Base-by-base conservation (phyloP, 148 eudicot species). In the Salicornia ramosissima region DNA sequence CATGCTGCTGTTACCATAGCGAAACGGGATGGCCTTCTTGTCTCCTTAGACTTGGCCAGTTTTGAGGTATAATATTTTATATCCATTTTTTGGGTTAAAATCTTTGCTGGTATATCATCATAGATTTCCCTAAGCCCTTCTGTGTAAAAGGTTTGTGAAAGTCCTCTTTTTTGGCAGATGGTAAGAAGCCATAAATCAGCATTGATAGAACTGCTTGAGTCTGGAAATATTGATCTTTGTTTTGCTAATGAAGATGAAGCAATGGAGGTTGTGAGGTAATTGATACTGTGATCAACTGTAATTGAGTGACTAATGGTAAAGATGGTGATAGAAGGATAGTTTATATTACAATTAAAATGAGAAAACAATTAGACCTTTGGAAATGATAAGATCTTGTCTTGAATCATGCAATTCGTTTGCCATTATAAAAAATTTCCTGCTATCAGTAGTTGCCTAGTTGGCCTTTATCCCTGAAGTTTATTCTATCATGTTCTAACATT, bases 181-280 rank as follows among this genome's bases (percentile, higher is more conserved):
- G 89, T 94, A 47, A 79, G 97, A 64, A 85, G 84, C 74, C 82
- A 82, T 70, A 84, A 78, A 64, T 42, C 70, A 54, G 87, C 93
- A 71, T 88, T 94, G 68, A 69, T 87, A 53, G 75, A 86, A 71
- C 69, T 94, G 72, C 86, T 94, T 6, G 82, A 94, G 76, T 88
- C 99, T 5, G 90, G 96, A 64, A 79, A 80, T 64, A 86, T 94
- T 39, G 99, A 94, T 74, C 91, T 94, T 71, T 94, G 99, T 83
- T 94, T 91, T 81, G 99, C 99, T 72, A 94, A 94, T 68, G 99
- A 94, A 83, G 99, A 94, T 69, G 99, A 94, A 82, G 99, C 99
- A 15, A 56, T 67, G 55, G 99, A 94, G 78, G 88, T 94, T 58
- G 64, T 89, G 77, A 89, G 99, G 97, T n/a, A n/a, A n/a, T n/a